Base-by-base conservation (phyloP, 1,284 basidiomycete species). In the Melampsora allii-populina region DNA sequence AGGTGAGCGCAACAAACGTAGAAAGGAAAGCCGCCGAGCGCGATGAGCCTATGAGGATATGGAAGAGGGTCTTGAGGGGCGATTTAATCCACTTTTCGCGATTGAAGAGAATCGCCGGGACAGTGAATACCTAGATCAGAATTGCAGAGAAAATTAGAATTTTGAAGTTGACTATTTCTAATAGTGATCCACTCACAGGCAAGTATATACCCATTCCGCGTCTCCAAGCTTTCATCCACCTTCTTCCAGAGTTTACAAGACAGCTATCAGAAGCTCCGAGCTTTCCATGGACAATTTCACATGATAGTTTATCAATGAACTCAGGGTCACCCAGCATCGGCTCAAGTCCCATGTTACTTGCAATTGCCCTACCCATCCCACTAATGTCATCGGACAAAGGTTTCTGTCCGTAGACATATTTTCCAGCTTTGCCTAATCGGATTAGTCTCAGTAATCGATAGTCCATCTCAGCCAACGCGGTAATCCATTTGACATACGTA, bases 131-230 rank as follows among this genome's bases (percentile, higher is more conserved):
- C 76, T 76, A 64, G 50, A 56, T 21, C 50, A 17, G 19, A 29
- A 56, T n/a, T 14, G 12, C 5, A 17, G 42, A 42, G 14, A 42
- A 3, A 42, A 17, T 42, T 3, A 42, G 42, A 17, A 17, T 14
- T 42, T 42, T 17, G 42, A 42, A 42, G 12, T 42, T 42, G 2
- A 42, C 14, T 42, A 17, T 17, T 17, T 42, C 14, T 4, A 17
- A 42, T 17, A 42, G 14, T 42, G 42, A 42, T 42, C 1, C 29
- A 21, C 78, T 29, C n/a, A 82, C 82, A 7, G 82, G 82, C 19
- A 83, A 71, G 76, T 83, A 83, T 77, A 83, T 82, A 59, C 77
- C 72, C 76, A 83, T 78, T 53, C 76, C 76, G 75, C 81, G 79
- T 45, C 79, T 77, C 77, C 79, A 82, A 0, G 79, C 82, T 0